Evolutionary conservation across 2,329 filamentous ascomycete species (phyloP).

Genomic region (Stylonectria norvegica): DNA sequence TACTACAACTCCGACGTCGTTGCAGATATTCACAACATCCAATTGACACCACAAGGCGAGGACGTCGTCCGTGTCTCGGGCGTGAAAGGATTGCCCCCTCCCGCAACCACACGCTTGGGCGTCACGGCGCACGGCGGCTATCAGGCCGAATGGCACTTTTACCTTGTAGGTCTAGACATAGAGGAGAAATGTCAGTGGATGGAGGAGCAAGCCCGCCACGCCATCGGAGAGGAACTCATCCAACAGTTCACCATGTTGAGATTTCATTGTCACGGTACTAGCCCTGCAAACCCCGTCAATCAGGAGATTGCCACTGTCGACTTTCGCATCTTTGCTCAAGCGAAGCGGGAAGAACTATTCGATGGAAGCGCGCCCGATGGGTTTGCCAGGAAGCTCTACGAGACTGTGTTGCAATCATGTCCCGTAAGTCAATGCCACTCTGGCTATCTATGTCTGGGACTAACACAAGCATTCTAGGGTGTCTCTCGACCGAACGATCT

Average conservation of each 20-base stretch:
- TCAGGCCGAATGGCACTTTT: slow-evolving; percentile 42
- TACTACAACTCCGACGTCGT: slow-evolving; percentile 39
- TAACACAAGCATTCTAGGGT: slow-evolving; percentile 2
- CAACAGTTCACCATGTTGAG: slow-evolving; percentile 31
- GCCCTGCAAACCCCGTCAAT: slow-evolving; percentile 33
- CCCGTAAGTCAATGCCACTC: slow-evolving; percentile 34
- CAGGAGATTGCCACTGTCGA: slow-evolving; percentile 46
- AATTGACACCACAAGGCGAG: slow-evolving; percentile 43
- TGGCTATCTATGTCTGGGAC: slow-evolving; percentile 14
- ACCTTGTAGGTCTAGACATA: slow-evolving; percentile 39
- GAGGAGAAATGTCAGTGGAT: slow-evolving; percentile 34
- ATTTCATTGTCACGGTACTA: slow-evolving; percentile 36
- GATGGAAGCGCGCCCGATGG: slow-evolving; percentile 10
- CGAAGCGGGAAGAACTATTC: slow-evolving; percentile 5
- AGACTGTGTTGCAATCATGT: slow-evolving; percentile 40
- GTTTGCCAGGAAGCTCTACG: slow-evolving; percentile 24
- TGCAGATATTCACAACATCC: slow-evolving; percentile 31
- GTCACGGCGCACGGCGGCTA: slow-evolving; percentile 40
- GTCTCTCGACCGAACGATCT: slow-evolving; percentile 23
- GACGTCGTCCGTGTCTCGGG: slow-evolving; percentile 25
- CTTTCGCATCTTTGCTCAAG: slow-evolving; percentile 43
- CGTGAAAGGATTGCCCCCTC: slow-evolving; percentile 16
- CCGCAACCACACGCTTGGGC: slow-evolving; percentile 27
- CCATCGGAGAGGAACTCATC: slow-evolving; percentile 10
- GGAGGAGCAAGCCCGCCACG: slow-evolving; percentile 9